phyloP scores from a whole-genome alignment of 2,329 filamentous ascomycete genomes.

The Myriosclerotinia duriaeana region DNA sequence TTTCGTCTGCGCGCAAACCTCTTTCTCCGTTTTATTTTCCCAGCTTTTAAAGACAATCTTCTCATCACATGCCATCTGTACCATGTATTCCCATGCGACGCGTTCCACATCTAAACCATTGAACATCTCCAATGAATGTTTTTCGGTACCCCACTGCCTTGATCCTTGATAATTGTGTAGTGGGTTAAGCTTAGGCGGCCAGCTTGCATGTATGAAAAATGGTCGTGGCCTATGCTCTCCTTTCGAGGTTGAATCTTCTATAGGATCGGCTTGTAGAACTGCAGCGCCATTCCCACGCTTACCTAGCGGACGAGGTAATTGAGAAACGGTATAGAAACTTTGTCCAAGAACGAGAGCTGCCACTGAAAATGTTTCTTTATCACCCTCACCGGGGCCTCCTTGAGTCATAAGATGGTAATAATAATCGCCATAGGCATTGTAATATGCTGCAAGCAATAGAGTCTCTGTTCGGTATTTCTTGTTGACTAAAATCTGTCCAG shows the following conservation, averaged over 20 bases:
- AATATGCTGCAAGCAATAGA: constrained; percentile 50
- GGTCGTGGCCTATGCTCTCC: constrained; percentile 7
- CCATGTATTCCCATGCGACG: constrained; percentile 31
- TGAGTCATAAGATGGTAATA: constrained; percentile 38
- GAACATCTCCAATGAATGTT: constrained; percentile 20
- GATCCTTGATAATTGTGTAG: constrained; percentile 21
- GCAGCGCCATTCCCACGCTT: constrained; percentile 21
- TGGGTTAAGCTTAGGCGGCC: constrained; percentile 31
- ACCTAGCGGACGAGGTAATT: constrained; percentile 25
- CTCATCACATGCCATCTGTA: constrained; percentile 31
- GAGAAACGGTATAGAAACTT: constrained; percentile 41
- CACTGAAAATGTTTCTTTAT: constrained; percentile 52
- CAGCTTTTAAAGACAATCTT: constrained; percentile 27
- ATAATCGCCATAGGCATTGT: constrained; percentile 47
- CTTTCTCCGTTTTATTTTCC: constrained; percentile 25
- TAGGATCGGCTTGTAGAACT: constrained; percentile 27
- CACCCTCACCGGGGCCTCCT: constrained; percentile 50
- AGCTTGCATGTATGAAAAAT: constrained; percentile 32
- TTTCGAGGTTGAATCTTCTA: constrained; percentile 14
- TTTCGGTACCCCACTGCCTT: constrained; percentile 28
- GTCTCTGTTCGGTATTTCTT: constrained; percentile 46
- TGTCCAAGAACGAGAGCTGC: constrained; percentile 45
- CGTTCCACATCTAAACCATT: constrained; percentile 28
- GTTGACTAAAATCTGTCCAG: constrained; percentile 47
- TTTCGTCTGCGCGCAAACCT: constrained; percentile 28